These are phyloP conservation scores for Chrysanthemum makinoi DNA, from an alignment of 129 eudicot genomes.

Conservation along the genomic window DNA sequence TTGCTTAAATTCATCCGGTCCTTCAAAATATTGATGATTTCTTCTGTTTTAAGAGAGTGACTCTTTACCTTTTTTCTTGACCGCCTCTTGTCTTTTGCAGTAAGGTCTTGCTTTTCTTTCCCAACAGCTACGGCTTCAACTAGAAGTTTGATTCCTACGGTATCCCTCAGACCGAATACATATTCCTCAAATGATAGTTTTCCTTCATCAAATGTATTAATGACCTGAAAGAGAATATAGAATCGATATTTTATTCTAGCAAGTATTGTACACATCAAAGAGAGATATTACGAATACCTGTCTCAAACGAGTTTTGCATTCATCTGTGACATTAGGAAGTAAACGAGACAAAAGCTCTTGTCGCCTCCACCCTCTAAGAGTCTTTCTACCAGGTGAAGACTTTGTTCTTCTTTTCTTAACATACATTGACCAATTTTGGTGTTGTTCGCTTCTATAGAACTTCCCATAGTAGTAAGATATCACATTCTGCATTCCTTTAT, in stretches of 20 bases:
- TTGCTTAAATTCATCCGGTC: neutral
- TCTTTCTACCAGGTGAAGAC: conserved; percentile 41
- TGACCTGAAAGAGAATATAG: neutral
- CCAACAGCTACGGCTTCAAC: neutral
- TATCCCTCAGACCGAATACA: neutral
- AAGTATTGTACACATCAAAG: neutral
- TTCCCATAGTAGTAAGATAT: conserved; percentile 46
- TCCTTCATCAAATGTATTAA: neutral
- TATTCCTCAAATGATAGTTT: neutral
- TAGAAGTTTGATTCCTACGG: neutral
- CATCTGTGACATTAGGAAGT: conserved; percentile 42
- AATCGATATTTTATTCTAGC: neutral
- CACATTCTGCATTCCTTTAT: conserved; percentile 40
- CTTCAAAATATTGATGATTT: neutral
- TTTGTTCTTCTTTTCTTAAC: conserved; percentile 39
- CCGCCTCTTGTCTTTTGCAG: neutral
- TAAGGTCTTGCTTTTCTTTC: neutral
- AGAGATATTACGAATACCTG: conserved; percentile 33
- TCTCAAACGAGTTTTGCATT: conserved; percentile 38
- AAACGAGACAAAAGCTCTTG: conserved; percentile 50
- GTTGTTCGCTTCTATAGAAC: conserved; percentile 41
- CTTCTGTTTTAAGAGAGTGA: neutral
- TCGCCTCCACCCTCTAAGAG: conserved; percentile 54
- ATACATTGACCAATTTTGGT: conserved; percentile 43
- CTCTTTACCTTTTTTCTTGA: neutral